Evolutionary conservation across 2,329 filamentous ascomycete species (phyloP).

Genomic region (Colletotrichum cereale): DNA sequence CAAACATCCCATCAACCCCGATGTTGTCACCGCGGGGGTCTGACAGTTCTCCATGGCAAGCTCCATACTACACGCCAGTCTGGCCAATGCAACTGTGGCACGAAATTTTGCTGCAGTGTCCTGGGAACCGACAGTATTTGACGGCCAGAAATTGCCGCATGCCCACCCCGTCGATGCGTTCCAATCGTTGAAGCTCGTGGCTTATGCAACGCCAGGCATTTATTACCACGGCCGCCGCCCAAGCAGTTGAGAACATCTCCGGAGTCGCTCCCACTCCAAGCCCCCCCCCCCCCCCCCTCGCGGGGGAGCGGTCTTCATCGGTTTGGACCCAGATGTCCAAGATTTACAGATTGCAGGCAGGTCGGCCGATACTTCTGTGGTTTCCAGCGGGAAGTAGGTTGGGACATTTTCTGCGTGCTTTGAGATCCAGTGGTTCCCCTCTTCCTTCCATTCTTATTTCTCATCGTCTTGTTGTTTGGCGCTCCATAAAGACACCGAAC

Average conservation of each 20-base stretch:
- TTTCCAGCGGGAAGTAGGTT: background rate
- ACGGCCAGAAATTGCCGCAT: constrained; percentile 38
- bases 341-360: background rate
- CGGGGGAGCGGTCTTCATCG: constrained; percentile 28
- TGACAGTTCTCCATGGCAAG: constrained; percentile 27
- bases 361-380: background rate
- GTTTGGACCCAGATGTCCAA: constrained; percentile 12
- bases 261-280: constrained; percentile 22
- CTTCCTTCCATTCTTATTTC: background rate
- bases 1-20: constrained; percentile 9
- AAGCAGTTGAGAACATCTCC: constrained; percentile 19
- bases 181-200: constrained; percentile 35
- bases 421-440: background rate
- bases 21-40: constrained; percentile 27
- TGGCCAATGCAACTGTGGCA: constrained; percentile 38
- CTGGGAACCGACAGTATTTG: constrained; percentile 34
- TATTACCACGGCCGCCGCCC: constrained; percentile 25
- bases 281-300: constrained; percentile 15
- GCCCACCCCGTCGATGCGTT: constrained; percentile 37
- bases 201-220: constrained; percentile 19
- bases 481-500: constrained; percentile 14
- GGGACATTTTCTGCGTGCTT: constrained; percentile 23
- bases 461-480: background rate
- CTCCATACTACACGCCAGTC: constrained; percentile 33
- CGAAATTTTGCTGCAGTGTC: constrained; percentile 33